These are phyloP conservation scores for Podospora pseudocomata DNA, from an alignment of 495 filamentous ascomycete genomes.

Conservation along the genomic window DNA sequence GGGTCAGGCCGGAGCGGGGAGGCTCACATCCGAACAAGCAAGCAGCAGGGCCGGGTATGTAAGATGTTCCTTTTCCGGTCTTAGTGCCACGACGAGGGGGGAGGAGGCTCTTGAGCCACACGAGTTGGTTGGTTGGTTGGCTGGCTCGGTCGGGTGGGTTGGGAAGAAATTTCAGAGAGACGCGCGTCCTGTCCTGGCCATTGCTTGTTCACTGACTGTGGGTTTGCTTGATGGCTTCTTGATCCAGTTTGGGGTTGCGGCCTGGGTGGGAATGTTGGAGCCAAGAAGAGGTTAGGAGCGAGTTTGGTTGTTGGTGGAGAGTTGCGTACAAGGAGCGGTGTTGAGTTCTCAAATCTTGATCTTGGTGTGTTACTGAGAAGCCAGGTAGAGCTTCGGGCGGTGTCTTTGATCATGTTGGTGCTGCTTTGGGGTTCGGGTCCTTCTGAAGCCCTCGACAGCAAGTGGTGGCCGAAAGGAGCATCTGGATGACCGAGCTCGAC, in stretches of 20 bases:
- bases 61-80: background rate
- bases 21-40: background rate
- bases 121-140: background rate
- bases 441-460: background rate
- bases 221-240: background rate
- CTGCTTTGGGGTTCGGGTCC: background rate
- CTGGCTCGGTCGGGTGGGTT: background rate
- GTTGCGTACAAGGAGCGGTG: background rate
- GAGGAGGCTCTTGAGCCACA: background rate
- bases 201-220: background rate
- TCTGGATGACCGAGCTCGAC: background rate
- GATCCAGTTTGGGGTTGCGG: background rate
- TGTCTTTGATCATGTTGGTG: too few species aligned
- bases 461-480: background rate
- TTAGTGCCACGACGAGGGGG: background rate
- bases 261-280: background rate
- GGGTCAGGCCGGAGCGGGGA: background rate
- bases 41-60: background rate
- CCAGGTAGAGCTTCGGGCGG: too few species aligned
- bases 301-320: background rate
- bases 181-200: background rate
- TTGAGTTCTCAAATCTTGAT: background rate
- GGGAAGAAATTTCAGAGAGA: background rate
- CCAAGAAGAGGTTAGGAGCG: background rate
- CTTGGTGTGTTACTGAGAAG: too few species aligned